Evolutionary conservation across 495 filamentous ascomycete genomes (phyloP).

Genomic region (Neurospora sp.): DNA sequence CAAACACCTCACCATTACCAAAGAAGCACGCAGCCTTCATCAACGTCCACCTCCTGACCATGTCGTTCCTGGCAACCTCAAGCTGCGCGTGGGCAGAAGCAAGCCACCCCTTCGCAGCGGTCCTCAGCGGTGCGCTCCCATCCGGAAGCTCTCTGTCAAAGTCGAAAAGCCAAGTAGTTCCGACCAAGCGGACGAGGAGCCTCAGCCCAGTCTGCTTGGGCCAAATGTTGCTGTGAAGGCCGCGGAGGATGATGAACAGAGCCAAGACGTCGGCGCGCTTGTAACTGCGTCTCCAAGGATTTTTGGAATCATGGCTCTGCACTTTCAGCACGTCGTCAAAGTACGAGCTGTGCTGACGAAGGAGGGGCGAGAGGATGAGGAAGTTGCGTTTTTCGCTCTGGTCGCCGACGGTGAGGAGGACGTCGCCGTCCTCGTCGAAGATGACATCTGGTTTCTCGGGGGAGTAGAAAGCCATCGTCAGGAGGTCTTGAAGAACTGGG

Average conservation of each 20-base stretch:
- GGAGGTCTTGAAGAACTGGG: neutral
- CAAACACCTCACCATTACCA: neutral
- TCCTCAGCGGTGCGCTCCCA: neutral
- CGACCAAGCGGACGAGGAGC: neutral
- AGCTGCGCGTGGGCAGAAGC: neutral
- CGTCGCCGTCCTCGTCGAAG: neutral
- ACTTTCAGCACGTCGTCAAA: neutral
- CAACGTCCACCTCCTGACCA: neutral
- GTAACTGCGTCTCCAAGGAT: neutral
- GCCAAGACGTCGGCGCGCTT: neutral
- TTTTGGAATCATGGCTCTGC: neutral
- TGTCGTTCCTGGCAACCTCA: neutral
- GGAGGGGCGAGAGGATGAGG: neutral
- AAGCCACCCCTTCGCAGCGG: neutral
- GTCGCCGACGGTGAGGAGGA: neutral
- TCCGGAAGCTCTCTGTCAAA: neutral
- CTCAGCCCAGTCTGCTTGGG: neutral
- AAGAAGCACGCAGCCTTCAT: neutral
- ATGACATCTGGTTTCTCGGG: neutral
- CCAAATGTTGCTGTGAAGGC: neutral
- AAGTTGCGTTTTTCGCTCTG: neutral
- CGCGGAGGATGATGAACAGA: neutral
- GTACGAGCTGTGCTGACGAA: neutral
- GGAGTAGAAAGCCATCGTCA: neutral
- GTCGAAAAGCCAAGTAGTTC: fast-evolving